Evolutionary conservation across 1,139 yeast species (phyloP).

Genomic region (Spathaspora sp.): DNA sequence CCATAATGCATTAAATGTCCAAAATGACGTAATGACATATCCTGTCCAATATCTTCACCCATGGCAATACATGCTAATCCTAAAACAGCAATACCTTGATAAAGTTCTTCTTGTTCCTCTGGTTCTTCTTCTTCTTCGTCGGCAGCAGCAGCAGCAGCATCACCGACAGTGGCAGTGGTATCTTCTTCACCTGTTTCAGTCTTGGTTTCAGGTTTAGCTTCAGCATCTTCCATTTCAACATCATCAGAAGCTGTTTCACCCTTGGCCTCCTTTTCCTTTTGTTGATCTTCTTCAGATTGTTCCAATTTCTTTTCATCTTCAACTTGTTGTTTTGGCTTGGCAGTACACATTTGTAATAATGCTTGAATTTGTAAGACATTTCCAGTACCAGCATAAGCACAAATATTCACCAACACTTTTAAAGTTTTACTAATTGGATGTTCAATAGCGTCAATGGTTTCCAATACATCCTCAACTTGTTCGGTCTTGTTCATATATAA

Average conservation of each 20-base stretch:
- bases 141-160: slow-evolving; percentile 39
- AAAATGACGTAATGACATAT: slow-evolving; percentile 95
- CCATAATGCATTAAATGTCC: slow-evolving; percentile 99
- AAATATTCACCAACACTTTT: slow-evolving; percentile 85
- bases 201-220: slow-evolving; percentile 33
- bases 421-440: slow-evolving; percentile 91
- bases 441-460: slow-evolving; percentile 91
- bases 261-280: slow-evolving; percentile 14
- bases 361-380: slow-evolving; percentile 94
- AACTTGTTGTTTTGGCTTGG: slow-evolving; percentile 41
- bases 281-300: slow-evolving; percentile 39
- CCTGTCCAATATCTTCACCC: slow-evolving; percentile 98
- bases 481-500: slow-evolving; percentile 94
- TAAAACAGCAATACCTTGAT: slow-evolving; percentile 87
- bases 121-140: slow-evolving; percentile 23
- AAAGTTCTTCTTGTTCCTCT: slow-evolving; percentile 60
- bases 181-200: slow-evolving; percentile 26
- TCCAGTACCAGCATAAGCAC: slow-evolving; percentile 98
- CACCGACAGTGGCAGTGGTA: slow-evolving; percentile 34
- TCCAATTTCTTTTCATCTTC: slow-evolving; percentile 38
- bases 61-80: slow-evolving; percentile 94
- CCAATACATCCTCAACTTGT: slow-evolving; percentile 92
- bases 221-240: slow-evolving; percentile 30
- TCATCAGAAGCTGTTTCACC: slow-evolving; percentile 33
- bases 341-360: slow-evolving; percentile 83